phyloP scores from a whole-genome alignment of 257 asterid species.

The Nemophila menziesii region DNA sequence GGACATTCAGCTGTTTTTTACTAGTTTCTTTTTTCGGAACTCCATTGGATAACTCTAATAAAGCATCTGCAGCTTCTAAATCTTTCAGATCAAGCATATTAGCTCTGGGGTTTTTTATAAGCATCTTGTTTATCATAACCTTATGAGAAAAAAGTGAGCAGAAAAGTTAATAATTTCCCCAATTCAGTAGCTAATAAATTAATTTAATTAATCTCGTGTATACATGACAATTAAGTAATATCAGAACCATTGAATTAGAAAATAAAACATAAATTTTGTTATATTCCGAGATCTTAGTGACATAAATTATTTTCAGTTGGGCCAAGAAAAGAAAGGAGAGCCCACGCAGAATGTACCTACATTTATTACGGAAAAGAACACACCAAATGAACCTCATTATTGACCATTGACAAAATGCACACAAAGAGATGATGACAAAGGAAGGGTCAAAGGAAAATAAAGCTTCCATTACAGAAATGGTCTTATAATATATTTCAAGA shows the following conservation, averaged over 20 bases:
- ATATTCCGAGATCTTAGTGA: no score
- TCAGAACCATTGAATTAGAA: background rate
- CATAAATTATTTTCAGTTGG: no score
- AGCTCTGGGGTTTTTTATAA: background rate
- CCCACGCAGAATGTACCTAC: no score
- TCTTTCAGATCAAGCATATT: background rate
- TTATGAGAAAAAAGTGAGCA: background rate
- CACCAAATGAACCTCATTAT: background rate
- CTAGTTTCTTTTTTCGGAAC: background rate
- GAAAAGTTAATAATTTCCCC: background rate
- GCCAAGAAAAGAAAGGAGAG: no score
- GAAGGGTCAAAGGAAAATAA: background rate
- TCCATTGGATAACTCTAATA: constrained; percentile 2
- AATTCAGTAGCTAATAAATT: no score
- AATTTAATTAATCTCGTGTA: no score
- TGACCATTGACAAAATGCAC: no score
- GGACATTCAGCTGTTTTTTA: background rate
- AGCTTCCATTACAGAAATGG: no score
- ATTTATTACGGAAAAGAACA: background rate
- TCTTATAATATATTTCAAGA: no score
- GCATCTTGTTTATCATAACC: background rate
- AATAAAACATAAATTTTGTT: no score
- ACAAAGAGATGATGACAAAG: no score
- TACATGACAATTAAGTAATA: no score
- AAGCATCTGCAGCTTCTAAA: constrained; percentile 2